phyloP scores from a whole-genome alignment of 1,284 basidiomycete species.

The Pseudomicrostroma phylloplanum region DNA sequence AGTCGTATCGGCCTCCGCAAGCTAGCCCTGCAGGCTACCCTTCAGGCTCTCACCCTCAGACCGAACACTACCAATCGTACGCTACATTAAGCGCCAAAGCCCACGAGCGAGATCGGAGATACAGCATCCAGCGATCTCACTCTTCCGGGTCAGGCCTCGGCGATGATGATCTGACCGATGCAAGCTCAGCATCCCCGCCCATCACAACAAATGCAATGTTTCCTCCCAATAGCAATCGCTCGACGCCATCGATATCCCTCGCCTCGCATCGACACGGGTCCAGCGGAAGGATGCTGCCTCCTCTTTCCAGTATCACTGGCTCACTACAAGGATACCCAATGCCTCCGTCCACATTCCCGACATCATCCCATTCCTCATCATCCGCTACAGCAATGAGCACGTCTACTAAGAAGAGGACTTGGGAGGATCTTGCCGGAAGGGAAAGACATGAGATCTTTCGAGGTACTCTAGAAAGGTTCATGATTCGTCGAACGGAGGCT shows the following conservation, averaged over 20 bases:
- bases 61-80: background rate
- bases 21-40: no score
- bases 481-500: background rate
- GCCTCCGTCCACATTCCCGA: background rate
- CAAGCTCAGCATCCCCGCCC: background rate
- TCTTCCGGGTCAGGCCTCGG: background rate
- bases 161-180: background rate
- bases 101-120: background rate
- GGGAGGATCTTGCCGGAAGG: background rate
- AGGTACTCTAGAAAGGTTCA: background rate
- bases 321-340: background rate
- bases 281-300: background rate
- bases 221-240: background rate
- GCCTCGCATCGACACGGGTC: background rate
- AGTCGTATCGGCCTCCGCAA: no score
- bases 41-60: background rate
- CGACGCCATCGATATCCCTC: background rate
- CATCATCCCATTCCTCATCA: background rate
- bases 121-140: background rate
- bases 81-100: background rate
- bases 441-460: background rate
- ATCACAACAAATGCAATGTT: background rate
- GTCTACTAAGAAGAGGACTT: background rate
- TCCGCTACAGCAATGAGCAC: background rate
- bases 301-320: constrained; percentile 5